A percentile compares a stretch with the other conserved stretches of the same genome.
Evolutionary conservation across 805 yeast genomes (phyloP).

Genomic region (Wickerhamiella musiphila): DNA sequence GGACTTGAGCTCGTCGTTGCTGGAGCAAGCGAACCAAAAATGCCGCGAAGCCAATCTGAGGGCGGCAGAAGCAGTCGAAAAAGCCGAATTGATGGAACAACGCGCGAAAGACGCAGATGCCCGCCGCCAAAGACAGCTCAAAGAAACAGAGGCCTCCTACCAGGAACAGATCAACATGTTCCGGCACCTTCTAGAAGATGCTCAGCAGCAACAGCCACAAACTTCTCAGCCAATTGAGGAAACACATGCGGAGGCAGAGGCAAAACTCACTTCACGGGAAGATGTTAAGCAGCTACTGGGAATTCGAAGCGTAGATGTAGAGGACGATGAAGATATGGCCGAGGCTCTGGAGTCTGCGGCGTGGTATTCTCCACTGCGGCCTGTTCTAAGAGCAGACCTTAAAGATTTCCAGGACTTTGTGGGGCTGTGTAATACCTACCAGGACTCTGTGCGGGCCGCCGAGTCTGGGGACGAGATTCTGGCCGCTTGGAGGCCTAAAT

Average conservation of each 20-base stretch:
- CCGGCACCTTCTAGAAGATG: slow-evolving; percentile 34
- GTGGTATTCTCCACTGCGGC: slow-evolving; percentile 16
- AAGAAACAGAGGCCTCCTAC: slow-evolving; percentile 38
- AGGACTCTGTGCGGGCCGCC: neutral
- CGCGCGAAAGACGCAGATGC: slow-evolving; percentile 37
- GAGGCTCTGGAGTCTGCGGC: slow-evolving; percentile 9
- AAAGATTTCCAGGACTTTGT: slow-evolving; percentile 11
- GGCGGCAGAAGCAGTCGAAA: slow-evolving; percentile 39
- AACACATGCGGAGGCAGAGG: neutral
- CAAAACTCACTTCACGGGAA: neutral
- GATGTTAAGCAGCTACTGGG: neutral
- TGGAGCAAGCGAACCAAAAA: slow-evolving; percentile 45
- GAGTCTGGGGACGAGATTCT: neutral
- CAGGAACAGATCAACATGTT: slow-evolving; percentile 41
- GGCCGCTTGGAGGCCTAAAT: neutral
- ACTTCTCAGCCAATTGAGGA: too few relatives aligned
- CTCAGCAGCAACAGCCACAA: too few relatives aligned
- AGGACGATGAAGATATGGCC: slow-evolving; percentile 1
- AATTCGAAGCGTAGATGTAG: neutral
- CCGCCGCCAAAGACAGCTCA: slow-evolving; percentile 52
- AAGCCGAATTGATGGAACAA: slow-evolving; percentile 39
- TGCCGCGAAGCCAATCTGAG: slow-evolving; percentile 60
- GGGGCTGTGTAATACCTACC: slow-evolving; percentile 1
- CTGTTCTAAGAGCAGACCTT: slow-evolving; percentile 16
- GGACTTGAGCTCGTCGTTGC: slow-evolving; percentile 35